A percentile compares a stretch with the other conserved stretches of the same genome.
phyloP scores from a whole-genome alignment of 345 rosid species.

The Melaleuca quinquenervia region DNA sequence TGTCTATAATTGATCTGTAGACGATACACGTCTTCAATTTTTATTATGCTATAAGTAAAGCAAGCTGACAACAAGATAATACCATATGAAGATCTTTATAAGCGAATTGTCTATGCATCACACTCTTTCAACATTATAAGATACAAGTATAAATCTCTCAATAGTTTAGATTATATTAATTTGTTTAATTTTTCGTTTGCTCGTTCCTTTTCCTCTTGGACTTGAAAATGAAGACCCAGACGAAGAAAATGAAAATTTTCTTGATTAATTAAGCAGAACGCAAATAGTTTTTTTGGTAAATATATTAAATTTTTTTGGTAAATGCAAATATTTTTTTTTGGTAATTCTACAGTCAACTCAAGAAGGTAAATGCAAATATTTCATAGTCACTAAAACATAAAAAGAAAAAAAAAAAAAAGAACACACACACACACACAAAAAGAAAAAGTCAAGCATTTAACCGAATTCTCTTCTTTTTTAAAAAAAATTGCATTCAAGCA shows the following conservation, averaged over 20 bases:
- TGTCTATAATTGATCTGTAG: neutral
- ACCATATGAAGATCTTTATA: neutral
- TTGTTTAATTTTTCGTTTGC: too few relatives aligned
- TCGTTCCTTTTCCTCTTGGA: too few relatives aligned
- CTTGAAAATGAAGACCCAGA: neutral
- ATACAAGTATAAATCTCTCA: neutral
- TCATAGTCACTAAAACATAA: too few relatives aligned
- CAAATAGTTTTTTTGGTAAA: too few relatives aligned
- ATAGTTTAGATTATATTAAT: neutral
- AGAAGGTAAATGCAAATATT: too few relatives aligned
- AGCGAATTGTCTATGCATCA: neutral
- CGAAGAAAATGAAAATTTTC: neutral
- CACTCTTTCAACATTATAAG: neutral
- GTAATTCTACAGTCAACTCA: too few relatives aligned
- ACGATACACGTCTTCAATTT: neutral
- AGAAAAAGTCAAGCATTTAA: too few relatives aligned
- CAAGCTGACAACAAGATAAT: neutral
- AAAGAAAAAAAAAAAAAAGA: too few relatives aligned
- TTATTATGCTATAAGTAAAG: neutral
- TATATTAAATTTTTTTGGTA: too few relatives aligned
- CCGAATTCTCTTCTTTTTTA: neutral
- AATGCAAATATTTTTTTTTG: too few relatives aligned
- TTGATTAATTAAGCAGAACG: neutral
- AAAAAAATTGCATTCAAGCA: too few relatives aligned
- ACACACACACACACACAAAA: too few relatives aligned